Percentiles rank a stretch among this genome's conserved stretches.
Evolutionary conservation across 331 rosid genomes (phyloP).

Genomic region (Rosa hybrid): DNA sequence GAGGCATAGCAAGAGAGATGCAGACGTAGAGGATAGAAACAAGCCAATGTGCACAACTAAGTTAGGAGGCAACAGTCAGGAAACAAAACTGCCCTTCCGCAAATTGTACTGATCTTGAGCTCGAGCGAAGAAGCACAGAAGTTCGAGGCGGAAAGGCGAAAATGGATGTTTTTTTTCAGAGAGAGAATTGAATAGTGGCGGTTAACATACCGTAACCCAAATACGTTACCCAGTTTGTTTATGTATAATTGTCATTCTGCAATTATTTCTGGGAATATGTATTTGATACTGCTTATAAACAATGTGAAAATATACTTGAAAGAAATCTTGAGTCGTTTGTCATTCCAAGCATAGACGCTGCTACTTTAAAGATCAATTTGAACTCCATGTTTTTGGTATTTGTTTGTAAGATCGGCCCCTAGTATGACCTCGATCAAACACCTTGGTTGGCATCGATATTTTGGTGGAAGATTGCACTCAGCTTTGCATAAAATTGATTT

Average conservation of each 20-base stretch:
- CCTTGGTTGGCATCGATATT: too few species aligned
- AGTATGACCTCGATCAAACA: too few species aligned
- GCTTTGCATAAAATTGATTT: too few species aligned
- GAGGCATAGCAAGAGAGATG: conserved; percentile 18
- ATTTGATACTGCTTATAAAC: conserved; percentile 4
- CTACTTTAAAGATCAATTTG: not conserved
- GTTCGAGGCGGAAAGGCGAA: not conserved
- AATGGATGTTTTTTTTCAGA: not conserved
- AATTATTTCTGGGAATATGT: conserved; percentile 9
- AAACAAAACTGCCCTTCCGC: conserved; percentile 7
- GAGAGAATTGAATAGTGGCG: conserved; percentile 2
- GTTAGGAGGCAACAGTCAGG: not conserved
- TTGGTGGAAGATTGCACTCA: too few species aligned
- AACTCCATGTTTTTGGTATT: too few species aligned
- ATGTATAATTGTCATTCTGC: not conserved
- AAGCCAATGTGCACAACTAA: not conserved
- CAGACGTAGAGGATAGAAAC: conserved; percentile 18
- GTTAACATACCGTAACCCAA: not conserved
- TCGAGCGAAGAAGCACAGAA: conserved; percentile 12
- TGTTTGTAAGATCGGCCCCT: too few species aligned
- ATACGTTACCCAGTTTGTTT: not conserved
- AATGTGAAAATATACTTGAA: not conserved
- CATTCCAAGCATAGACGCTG: not conserved
- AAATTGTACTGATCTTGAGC: not conserved
- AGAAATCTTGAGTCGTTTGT: not conserved